Base-by-base conservation (phyloP, 2,329 filamentous ascomycete genomes). In the Fusarium caatingaense region DNA sequence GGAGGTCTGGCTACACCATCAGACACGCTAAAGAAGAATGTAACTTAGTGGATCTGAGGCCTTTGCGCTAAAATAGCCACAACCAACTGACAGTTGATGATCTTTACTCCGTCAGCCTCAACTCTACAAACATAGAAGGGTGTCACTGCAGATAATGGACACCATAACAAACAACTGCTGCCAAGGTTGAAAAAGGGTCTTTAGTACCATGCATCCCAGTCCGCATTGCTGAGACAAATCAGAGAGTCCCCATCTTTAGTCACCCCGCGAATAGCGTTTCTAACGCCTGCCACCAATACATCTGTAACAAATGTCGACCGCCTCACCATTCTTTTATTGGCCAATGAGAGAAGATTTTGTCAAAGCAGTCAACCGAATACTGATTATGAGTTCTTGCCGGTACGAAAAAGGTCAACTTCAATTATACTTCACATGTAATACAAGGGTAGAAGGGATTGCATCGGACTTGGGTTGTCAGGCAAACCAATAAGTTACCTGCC, bases 91-190 rank as follows among this genome's bases (percentile, higher is more conserved):
- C 61, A 66, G 28, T 55, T 61, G 47, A 34, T 6, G 45, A 66
- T 61, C 61, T n/a, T 64, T 23, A 41, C 21, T 41, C 41, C 48
- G 55, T 66, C 63, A 66, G 62, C 62, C 63, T 66, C 55, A 66
- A 49, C n/a, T 61, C n/a, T 42, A 27, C 16, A 34, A 56, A 42
- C 34, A 37, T 27, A 20, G 32, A 32, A 56, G 21, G 44, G 64
- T 62, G 20, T 46, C 63, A 48, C 63, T 21, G 15, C 46, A 66
- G 46, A 42, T 34, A 41, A 66, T 45, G 30, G 44, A 32, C 42
- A 41, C 40, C 54, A 48, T 37, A 44, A 23, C 62, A 61, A 61
- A 44, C 48, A 46, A 21, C 16, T 13, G 23, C 16, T 13, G 23
- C 21, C 15, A 20, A 48, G 23, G 18, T 37, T 49, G 47, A 18